Evolutionary conservation across 768 basidiomycete species (phyloP), one percentile per base, ranked within the genome.

Genomic region (Amanita rimosa): DNA sequence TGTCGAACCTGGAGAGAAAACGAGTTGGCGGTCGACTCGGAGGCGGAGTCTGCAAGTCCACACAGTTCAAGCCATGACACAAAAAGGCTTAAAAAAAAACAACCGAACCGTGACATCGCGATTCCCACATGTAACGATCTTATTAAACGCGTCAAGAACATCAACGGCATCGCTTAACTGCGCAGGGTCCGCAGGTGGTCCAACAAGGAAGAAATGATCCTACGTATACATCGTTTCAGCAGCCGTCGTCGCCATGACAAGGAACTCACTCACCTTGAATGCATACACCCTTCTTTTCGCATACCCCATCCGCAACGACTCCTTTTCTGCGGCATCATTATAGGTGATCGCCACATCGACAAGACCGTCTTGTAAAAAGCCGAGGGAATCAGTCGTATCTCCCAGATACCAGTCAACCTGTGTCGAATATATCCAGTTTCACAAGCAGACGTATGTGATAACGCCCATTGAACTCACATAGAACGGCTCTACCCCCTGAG

Each of bases 371-470:
- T 64, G 63, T 11, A 79, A 61, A 40, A 63, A 66, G 0, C 59
- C 60, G 1, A 79, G 60, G 50, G 72, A 75, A 46, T 76, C 64
- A 0, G 76, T 78, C 5, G 75, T 77, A 53, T 79, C 78, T 4
- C 74, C 75, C 21, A 78, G 61, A 56, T 73, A 73, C 78, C 78
- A 79, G 7, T 64, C 76, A 19, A 78, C 67, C 76, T 78, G 47
- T 10, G 2, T 14, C n/a, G 29, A 17, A 27, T 17, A 13, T 19
- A 22, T 47, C 10, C 19, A 40, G 34, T 45, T 47, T 10, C 38
- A 16, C 9, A 13, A 27, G 11, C 17, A 14, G 5, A n/a, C 22
- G 22, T 3, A 8, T 5, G 11, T 13, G n/a, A 31, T 46, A n/a
- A 29, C 35, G 22, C 39, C 43, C 17, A 48, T 39, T 22, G 35